Evolutionary conservation across 179 eudicot genomes (phyloP), one percentile per base, ranked within the genome.

Genomic region (Silene coronaria): DNA sequence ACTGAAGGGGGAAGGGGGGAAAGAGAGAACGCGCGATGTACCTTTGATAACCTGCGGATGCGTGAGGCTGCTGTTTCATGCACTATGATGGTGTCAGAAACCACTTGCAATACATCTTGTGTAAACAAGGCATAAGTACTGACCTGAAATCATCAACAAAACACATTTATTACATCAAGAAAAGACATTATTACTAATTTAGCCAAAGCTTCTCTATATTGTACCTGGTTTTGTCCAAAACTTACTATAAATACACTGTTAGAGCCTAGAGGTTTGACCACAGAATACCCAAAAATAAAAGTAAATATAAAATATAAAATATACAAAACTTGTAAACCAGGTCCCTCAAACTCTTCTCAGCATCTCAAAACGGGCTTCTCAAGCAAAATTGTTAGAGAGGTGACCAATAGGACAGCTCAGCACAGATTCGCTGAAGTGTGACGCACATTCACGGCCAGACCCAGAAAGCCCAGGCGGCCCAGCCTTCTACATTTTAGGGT

Each of bases 41-140:
- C 96, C 91, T 89, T 91, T 19, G 96, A 89, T 16, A 91, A 83
- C 75, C 92, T 86, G 58, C 87, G 91, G 64, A 91, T 79, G 51
- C 75, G 86, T 9, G 89, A 82, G 53, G 84, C 87, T 46, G 96
- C 92, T 75, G 87, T 88, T 85, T 91, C 90, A 75, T 85, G 86
- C 76, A 89, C 92, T 57, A 89, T 81, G 63, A 91, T 83, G 1
- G 84, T 81, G 82, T 91, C 92, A 5, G 87, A 75, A 75, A 77
- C 72, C 62, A 91, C 96, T 75, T 89, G 86, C 11, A 86, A 76
- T 42, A 91, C 87, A 85, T 91, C 96, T 73, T 86, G 88, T 60
- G 85, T 83, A 66, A 86, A 78, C 70, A 91, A 72, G 38, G 85
- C 85, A 78, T 89, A 89, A 51, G 93, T 89, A 86, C 89, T 89